These are phyloP conservation scores for Apiosordaria backusii DNA, from an alignment of 495 filamentous ascomycete genomes.

Conservation along the genomic window DNA sequence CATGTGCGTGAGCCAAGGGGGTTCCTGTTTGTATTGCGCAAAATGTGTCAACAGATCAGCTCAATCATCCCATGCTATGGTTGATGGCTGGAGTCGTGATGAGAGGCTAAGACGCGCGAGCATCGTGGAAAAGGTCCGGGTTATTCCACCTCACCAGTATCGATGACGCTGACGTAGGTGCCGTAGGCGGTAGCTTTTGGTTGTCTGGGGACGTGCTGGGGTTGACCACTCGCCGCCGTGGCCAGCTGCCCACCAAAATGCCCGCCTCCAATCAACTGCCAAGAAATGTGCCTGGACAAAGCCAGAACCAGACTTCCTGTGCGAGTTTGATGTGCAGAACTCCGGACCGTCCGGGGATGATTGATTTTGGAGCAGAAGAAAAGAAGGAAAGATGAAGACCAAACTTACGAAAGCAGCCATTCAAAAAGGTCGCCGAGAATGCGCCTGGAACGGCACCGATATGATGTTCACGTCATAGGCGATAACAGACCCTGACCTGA, in stretches of 20 bases:
- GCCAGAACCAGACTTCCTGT: neutral
- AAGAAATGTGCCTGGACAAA: neutral
- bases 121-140: neutral
- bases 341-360: neutral
- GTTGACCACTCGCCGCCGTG: neutral
- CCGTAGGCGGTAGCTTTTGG: neutral
- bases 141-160: neutral
- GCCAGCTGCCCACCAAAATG: conserved; percentile 5
- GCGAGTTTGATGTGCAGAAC: neutral
- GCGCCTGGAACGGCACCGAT: conserved; percentile 8
- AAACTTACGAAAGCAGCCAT: conserved; percentile 51
- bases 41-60: neutral
- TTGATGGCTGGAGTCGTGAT: neutral
- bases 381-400: conserved; percentile 15
- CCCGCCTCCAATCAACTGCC: neutral
- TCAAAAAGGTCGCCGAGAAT: conserved; percentile 18
- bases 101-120: neutral
- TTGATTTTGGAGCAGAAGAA: neutral
- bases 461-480: conserved; percentile 23
- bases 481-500: neutral
- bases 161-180: conserved; percentile 12
- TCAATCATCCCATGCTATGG: conserved; percentile 4
- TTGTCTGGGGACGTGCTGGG: neutral
- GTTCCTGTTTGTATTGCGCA: conserved; percentile 31
- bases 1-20: conserved; percentile 51